These are phyloP conservation scores for Diplocarpon rosae DNA, from an alignment of 2,329 filamentous ascomycete species.

Conservation along the genomic window DNA sequence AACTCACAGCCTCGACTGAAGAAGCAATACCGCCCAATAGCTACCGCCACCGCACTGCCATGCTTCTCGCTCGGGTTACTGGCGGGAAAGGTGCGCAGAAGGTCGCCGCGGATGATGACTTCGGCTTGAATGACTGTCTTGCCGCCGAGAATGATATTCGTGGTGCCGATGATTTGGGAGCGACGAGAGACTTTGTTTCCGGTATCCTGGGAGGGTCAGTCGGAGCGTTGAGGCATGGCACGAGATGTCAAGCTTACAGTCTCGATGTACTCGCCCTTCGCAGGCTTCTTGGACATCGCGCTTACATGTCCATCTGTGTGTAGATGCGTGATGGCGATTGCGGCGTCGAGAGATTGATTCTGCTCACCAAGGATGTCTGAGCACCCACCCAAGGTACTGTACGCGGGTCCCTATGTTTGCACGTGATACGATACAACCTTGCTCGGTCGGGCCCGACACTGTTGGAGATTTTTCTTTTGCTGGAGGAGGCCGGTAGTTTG, in stretches of 20 bases:
- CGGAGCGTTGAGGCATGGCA: background rate
- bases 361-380: background rate
- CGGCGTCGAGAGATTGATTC: too few species aligned
- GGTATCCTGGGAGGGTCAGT: constrained; percentile 55
- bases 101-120: constrained; percentile 85
- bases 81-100: constrained; percentile 48
- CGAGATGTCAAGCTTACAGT: constrained; percentile 50
- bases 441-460: background rate
- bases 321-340: too few species aligned
- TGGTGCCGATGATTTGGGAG: constrained; percentile 83
- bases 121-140: constrained; percentile 94
- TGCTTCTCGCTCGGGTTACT: constrained; percentile 28
- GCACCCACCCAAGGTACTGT: background rate
- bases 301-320: constrained; percentile 14
- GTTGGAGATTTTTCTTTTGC: too few species aligned
- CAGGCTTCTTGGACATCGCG: constrained; percentile 63
- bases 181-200: constrained; percentile 97
- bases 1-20: constrained; percentile 69
- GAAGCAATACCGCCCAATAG: constrained; percentile 86
- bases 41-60: constrained; percentile 48
- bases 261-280: constrained; percentile 92
- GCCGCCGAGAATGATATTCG: constrained; percentile 94
- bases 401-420: background rate
- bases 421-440: background rate
- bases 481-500: too few species aligned